Evolutionary conservation across 2,329 filamentous ascomycete species (phyloP), one percentile per base, ranked within the genome.

Genomic region (Trichoderma hamatum): DNA sequence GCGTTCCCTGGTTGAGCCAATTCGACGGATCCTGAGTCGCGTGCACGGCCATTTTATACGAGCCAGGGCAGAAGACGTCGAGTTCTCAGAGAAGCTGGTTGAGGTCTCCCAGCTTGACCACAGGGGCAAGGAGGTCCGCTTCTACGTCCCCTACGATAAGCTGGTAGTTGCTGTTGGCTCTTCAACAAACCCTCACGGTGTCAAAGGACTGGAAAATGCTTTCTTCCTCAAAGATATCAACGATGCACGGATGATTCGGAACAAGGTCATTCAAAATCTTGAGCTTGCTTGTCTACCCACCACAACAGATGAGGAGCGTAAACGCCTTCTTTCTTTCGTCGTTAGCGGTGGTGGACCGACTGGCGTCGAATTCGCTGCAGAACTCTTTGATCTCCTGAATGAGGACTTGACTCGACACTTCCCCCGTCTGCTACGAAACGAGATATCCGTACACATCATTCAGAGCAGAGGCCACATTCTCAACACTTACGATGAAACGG

Each of bases 61-160:
- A 73, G 96, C 93, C 21, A 87, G 85, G 72, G 96, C 96, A 10
- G 91, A 96, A 73, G 91, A 97, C 77, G 89, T 99, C 28, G 93
- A 97, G 67, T 97, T 98, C 77, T 93, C 92, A 0, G 87, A 94
- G 75, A 97, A 97, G 78, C 83, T 99, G 68, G 89, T 99, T 7
- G 96, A 99, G 78, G 87, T 97, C 1, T 90, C 91, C 0, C 92
- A 96, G 73, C 77, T 84, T 3, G 91, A 94, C 73, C 80, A 87
- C 3, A 80, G 84, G 70, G 96, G 96, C 5, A 84, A 92, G n/a
- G 89, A 91, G 74, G 84, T 89, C 68, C 85, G 89, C 51, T 99
- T 98, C 82, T 99, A 99, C 78, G 86, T 99, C 1, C 96, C 96
- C 0, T 99, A 99, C 78, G 96, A 99, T 79, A 99, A 99, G 82